phyloP scores from a whole-genome alignment of 2,329 filamentous ascomycete genomes.

The Talaromyces sp. region DNA sequence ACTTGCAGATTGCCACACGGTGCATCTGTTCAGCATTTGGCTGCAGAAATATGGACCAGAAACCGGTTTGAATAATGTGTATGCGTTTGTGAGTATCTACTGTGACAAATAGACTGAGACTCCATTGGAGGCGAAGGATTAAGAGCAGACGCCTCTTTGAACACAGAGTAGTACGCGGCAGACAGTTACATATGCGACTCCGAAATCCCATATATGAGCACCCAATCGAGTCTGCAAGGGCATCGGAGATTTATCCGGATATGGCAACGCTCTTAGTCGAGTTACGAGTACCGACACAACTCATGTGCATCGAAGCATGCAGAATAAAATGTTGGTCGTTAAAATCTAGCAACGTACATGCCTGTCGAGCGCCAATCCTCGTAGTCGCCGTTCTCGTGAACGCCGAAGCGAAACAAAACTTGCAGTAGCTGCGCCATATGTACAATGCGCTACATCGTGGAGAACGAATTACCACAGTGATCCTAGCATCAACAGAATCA shows the following conservation, averaged over 20 bases:
- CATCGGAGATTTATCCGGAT: slow-evolving; percentile 11
- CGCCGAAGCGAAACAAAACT: background rate
- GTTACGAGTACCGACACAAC: background rate
- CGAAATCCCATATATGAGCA: background rate
- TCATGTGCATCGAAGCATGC: background rate
- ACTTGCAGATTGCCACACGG: background rate
- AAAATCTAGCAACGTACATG: background rate
- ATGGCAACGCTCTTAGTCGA: background rate
- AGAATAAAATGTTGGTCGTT: background rate
- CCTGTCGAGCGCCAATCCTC: background rate
- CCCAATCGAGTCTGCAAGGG: background rate
- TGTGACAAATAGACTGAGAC: background rate
- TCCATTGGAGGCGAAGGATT: background rate
- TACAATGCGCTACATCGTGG: background rate
- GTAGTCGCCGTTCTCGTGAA: background rate
- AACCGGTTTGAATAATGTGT: too few relatives aligned
- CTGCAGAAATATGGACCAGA: background rate
- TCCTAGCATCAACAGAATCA: background rate
- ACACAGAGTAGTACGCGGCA: background rate
- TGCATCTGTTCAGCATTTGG: background rate
- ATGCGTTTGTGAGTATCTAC: background rate
- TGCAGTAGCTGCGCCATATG: background rate
- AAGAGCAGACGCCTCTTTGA: background rate
- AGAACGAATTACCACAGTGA: background rate
- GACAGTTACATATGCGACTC: background rate